Evolutionary conservation across 176 grass and related monocot species (phyloP), one percentile per base, ranked within the genome.

Genomic region (Pharus latifolius): DNA sequence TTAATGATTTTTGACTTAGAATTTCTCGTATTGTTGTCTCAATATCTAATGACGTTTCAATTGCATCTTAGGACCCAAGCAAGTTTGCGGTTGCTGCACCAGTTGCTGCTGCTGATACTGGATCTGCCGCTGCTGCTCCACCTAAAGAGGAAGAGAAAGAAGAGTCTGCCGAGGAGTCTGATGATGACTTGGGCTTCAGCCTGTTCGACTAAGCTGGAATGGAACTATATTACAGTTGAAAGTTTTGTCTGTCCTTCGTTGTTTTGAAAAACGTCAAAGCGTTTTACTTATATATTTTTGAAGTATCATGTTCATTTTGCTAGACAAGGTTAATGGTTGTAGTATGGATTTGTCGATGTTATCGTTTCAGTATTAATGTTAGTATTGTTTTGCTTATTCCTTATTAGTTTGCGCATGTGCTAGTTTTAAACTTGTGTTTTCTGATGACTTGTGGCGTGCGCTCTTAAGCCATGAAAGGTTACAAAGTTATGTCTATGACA

Each of bases 161-260:
- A 0, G 90, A 93, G 47, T 83, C 86, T 0, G 83, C 38, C 1
- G 91, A 94, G 49, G 83, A 89, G 67, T 87, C 86, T 0, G 91
- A 89, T 20, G 86, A 73, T 22, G 91, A 89, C 35, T 74, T 94
- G 83, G 91, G 91, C 49, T 84, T 94, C 63, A 87, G 80, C 35
- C 61, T 94, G 60, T 94, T 94, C 3, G 91, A 94, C 56, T 86
- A 85, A 63, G 65, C 58, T 23, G 18, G 46, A 2, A 26, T 0
- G n/a, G 43, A 15, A 25, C 2, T 6, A 12, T n/a, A 44, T 42
- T 44, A 51, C n/a, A 52, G 67, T 57, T 35, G 67, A 62, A 44
- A 85, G 55, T 75, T 85, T 85, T 80, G 63, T 58, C 25, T n/a
- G n/a, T n/a, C n/a, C n/a, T n/a, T n/a, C n/a, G n/a, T 30, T 46